phyloP scores from a whole-genome alignment of 1,139 yeast species.

The Blastobotrys capitulatus region DNA sequence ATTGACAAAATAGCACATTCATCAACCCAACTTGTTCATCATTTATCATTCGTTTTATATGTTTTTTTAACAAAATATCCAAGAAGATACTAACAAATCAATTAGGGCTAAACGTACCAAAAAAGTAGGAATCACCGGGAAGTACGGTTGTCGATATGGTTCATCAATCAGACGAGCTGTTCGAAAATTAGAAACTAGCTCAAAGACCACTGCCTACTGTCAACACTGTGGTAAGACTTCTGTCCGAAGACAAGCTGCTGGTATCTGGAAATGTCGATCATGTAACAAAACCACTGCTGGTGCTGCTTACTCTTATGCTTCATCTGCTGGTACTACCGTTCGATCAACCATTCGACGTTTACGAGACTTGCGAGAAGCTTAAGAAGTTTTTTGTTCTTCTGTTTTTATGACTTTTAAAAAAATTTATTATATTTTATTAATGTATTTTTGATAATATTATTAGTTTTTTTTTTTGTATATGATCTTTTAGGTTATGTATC shows the following conservation, averaged over 20 bases:
- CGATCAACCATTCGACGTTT: constrained; percentile 99
- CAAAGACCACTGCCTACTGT: constrained; percentile 98
- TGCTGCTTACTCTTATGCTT: constrained; percentile 97
- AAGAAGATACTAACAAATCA: background rate
- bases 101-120: constrained; percentile 97
- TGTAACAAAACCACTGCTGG: constrained; percentile 98
- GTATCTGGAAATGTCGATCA: constrained; percentile 97
- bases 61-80: too few species aligned
- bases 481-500: too few species aligned
- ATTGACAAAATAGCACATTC: too few species aligned
- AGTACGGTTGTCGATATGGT: constrained; percentile 99
- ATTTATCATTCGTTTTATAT: too few species aligned
- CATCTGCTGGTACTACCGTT: constrained; percentile 99
- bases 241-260: constrained; percentile 96
- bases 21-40: background rate
- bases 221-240: constrained; percentile 99
- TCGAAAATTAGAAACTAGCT: constrained; percentile 98
- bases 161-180: constrained; percentile 99
- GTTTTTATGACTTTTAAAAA: background rate
- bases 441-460: background rate
- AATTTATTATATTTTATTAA: background rate
- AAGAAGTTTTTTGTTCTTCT: constrained; percentile 31
- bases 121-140: constrained; percentile 99
- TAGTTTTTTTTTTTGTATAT: background rate
- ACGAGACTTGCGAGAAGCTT: constrained; percentile 99